Conservation (phyloP, 257 asterid species). For the Thymus quinquecostatus region DNA sequence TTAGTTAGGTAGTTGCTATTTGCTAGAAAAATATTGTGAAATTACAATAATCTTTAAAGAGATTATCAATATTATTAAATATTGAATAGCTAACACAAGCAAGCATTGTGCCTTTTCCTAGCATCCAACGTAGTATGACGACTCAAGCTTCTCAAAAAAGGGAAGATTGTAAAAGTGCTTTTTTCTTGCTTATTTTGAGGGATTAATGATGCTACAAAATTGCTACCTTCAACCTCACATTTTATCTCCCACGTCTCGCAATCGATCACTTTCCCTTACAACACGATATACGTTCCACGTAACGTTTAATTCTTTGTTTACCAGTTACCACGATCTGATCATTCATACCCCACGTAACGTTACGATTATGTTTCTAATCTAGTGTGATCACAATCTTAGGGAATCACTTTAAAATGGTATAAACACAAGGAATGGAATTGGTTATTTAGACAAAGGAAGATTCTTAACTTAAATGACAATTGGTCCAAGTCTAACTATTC, state of each 20-base stretch:
- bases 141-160: slow-evolving; percentile 7
- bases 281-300: background rate
- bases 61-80: background rate
- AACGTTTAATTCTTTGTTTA: background rate
- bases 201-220: slow-evolving; percentile 23
- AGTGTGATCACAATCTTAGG: background rate
- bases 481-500: slow-evolving; percentile 38
- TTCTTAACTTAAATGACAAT: slow-evolving; percentile 32
- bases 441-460: slow-evolving; percentile 10
- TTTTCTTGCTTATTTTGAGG: slow-evolving; percentile 30
- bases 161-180: slow-evolving; percentile 28
- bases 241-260: background rate
- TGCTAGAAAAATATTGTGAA: too few species aligned
- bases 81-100: background rate
- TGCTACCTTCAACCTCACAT: slow-evolving; percentile 7
- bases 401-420: background rate
- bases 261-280: background rate
- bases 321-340: too few species aligned
- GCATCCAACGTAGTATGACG: background rate
- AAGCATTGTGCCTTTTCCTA: slow-evolving; percentile 7
- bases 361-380: too few species aligned
- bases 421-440: background rate
- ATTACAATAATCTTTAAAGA: too few species aligned
- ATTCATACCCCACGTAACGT: too few species aligned
- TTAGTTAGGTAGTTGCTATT: too few species aligned